phyloP scores from a whole-genome alignment of 768 basidiomycete genomes.

The Cubamyces lactineus region DNA sequence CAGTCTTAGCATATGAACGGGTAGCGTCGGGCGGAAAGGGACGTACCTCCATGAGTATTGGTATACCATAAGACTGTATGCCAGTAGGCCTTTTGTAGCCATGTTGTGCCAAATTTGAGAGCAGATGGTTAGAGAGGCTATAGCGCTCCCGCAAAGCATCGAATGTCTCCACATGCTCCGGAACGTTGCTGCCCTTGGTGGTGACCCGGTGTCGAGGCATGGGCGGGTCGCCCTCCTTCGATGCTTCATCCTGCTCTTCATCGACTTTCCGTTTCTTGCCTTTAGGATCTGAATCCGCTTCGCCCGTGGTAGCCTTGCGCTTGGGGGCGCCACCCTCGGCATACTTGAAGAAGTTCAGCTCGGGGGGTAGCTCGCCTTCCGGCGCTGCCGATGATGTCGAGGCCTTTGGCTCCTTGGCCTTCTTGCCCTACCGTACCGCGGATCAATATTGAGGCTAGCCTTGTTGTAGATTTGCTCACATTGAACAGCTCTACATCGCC shows the following conservation, averaged over 20 bases:
- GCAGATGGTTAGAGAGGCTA: slow-evolving; percentile 57
- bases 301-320: slow-evolving; percentile 44
- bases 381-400: slow-evolving; percentile 28
- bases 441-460: background rate
- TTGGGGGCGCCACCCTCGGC: slow-evolving; percentile 59
- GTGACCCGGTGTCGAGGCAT: slow-evolving; percentile 64
- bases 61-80: slow-evolving; percentile 79
- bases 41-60: slow-evolving; percentile 74
- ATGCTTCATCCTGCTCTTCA: slow-evolving; percentile 26
- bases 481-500: slow-evolving; percentile 73
- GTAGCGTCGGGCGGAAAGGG: background rate
- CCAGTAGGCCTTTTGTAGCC: slow-evolving; percentile 74
- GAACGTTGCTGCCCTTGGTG: slow-evolving; percentile 73
- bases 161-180: slow-evolving; percentile 61
- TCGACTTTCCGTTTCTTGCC: slow-evolving; percentile 37
- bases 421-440: slow-evolving; percentile 5
- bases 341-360: slow-evolving; percentile 93
- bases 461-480: slow-evolving; percentile 38
- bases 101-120: slow-evolving; percentile 63
- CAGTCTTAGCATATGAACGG: background rate
- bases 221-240: slow-evolving; percentile 33
- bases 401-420: slow-evolving; percentile 8
- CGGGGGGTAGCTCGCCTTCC: slow-evolving; percentile 65
- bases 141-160: slow-evolving; percentile 60
- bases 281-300: slow-evolving; percentile 14